Base-by-base conservation (phyloP, 2,329 filamentous ascomycete genomes). In the Apiospora arundinis region DNA sequence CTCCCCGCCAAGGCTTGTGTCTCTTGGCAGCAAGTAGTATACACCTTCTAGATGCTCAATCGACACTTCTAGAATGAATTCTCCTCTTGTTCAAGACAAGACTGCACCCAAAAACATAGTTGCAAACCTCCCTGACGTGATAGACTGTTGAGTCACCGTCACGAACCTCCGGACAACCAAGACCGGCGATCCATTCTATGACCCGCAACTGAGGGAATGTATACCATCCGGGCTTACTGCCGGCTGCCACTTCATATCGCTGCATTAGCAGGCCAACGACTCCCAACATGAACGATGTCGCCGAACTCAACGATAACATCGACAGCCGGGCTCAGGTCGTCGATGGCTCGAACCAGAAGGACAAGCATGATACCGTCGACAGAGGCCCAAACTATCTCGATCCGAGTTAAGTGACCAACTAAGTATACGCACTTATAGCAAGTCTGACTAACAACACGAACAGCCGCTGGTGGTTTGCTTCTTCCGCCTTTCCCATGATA, bases 401-500 rank as follows among this genome's bases (percentile, higher is more conserved):
- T 48, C 85, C 85, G 25, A 85, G 82, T 63, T 70, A 70, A 70
- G 85, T 85, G 75, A 71, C 80, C 72, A 28, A 16, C 49, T 21
- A 23, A 37, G 9, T 46, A 49, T 8, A 32, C 32, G 32, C 25
- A 0, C 45, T 2, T 21, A 21, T 11, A 49, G n/a, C 44, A 48
- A 3, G 9, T n/a, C n/a, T 48, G 32, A 42, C 67, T 69, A 56
- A 69, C 67, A 42, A 18, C 25, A 25, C 7, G 18, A 28, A 44
- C 40, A 89, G 87, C 71, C 88, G 88, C 25, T 91, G 89, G 88
- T 92, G 89, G 89, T 87, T 91, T 76, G 86, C 89, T 37, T 89
- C 88, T 2, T 88, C 89, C 1, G 89, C 88, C 12, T 91, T 95
- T 74, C 93, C 93, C 44, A 90, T 98, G 78, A 87, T 96, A 14